Percentiles rank a stretch among this genome's conserved stretches.
These are phyloP conservation scores for Cephaloascus albidus DNA, from an alignment of 805 yeast species.

Conservation along the genomic window DNA sequence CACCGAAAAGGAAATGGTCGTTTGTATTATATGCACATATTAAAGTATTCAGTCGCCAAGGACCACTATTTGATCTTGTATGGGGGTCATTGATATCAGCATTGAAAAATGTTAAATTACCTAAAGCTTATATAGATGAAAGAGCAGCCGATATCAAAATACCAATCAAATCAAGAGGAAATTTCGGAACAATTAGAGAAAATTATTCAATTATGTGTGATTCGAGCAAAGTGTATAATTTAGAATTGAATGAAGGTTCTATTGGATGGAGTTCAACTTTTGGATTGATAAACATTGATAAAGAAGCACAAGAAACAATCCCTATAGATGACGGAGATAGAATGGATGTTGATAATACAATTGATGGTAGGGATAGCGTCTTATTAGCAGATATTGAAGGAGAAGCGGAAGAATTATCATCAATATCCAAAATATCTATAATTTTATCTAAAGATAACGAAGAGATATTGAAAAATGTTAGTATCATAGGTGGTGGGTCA, in stretches of 20 bases:
- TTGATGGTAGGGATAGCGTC: slow-evolving; percentile 17
- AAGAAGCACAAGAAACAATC: slow-evolving; percentile 16
- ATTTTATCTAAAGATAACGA: slow-evolving; percentile 17
- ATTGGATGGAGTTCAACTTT: slow-evolving; percentile 42
- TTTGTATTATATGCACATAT: slow-evolving; percentile 64
- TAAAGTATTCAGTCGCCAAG: slow-evolving; percentile 71
- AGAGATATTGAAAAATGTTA: slow-evolving; percentile 29
- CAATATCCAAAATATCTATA: slow-evolving; percentile 43
- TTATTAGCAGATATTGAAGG: slow-evolving; percentile 74
- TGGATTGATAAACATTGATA: slow-evolving; percentile 45
- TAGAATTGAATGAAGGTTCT: slow-evolving; percentile 27
- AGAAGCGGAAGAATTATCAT: slow-evolving; percentile 66
- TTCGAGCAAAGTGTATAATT: slow-evolving; percentile 20
- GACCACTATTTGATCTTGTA: slow-evolving; percentile 72
- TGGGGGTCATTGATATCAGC: slow-evolving; percentile 64
- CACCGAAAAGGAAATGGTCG: slow-evolving; percentile 37
- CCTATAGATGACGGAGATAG: slow-evolving; percentile 11
- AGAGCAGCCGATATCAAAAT: slow-evolving; percentile 41
- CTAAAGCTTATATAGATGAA: slow-evolving; percentile 62
- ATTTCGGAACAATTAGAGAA: slow-evolving; percentile 34
- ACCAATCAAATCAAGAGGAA: slow-evolving; percentile 43
- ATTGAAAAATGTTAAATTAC: slow-evolving; percentile 48
- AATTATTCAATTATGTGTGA: slow-evolving; percentile 54
- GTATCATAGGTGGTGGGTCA: slow-evolving; percentile 39
- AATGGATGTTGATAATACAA: slow-evolving; percentile 11